phyloP scores from a whole-genome alignment of 1,139 yeast species.

The Meyerozyma sp. region DNA sequence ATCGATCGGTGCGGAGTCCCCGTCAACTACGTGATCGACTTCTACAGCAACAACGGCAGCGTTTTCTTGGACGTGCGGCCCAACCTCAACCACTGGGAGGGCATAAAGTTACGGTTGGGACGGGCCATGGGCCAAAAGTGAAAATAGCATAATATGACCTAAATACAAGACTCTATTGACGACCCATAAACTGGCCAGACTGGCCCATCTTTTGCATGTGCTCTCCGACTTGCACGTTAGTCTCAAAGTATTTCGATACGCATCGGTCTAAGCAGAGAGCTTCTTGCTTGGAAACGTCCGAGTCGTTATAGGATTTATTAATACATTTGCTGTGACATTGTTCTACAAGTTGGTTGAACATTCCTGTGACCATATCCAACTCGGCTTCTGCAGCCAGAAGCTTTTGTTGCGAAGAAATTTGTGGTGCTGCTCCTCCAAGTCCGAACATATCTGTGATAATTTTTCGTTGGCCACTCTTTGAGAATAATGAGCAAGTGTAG shows the following conservation, averaged over 20 bases:
- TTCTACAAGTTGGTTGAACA: conserved; percentile 83
- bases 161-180: conserved; percentile 21
- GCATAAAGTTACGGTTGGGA: conserved; percentile 60
- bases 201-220: conserved; percentile 75
- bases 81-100: conserved; percentile 75
- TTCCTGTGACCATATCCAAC: conserved; percentile 92
- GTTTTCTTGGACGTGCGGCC: conserved; percentile 90
- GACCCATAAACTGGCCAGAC: conserved; percentile 47
- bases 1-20: conserved; percentile 81
- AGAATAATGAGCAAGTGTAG: neutral
- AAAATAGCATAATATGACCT: conserved; percentile 5
- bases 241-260: conserved; percentile 93
- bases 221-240: conserved; percentile 95
- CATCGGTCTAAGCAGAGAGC: conserved; percentile 94
- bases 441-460: conserved; percentile 52
- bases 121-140: conserved; percentile 47
- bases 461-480: neutral
- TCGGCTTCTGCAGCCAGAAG: conserved; percentile 81
- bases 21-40: conserved; percentile 90
- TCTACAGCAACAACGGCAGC: conserved; percentile 66
- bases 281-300: conserved; percentile 79
- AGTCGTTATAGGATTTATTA: conserved; percentile 57
- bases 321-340: conserved; percentile 92
- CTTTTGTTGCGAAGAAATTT: conserved; percentile 68
- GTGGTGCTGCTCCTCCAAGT: conserved; percentile 76